Percentiles rank a stretch among this genome's conserved stretches.
phyloP scores from a whole-genome alignment of 73 alveolate species.

The Paramecium sonneborni region DNA sequence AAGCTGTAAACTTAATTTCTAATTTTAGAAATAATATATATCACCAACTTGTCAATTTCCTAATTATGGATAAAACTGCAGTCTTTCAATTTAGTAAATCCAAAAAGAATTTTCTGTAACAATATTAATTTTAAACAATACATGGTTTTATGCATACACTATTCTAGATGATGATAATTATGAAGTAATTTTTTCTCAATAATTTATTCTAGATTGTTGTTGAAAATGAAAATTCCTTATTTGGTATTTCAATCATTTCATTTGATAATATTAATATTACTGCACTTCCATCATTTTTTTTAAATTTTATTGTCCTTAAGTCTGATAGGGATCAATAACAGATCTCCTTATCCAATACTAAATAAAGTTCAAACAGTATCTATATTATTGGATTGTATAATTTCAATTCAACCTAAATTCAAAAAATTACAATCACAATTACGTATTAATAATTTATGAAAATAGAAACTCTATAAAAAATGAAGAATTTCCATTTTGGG shows the following conservation, averaged over 20 bases:
- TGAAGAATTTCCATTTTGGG: conserved; percentile 3
- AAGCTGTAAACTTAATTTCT: background rate
- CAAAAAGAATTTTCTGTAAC: background rate
- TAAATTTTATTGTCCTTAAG: background rate
- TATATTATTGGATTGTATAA: background rate
- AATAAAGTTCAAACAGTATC: background rate
- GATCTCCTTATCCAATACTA: background rate
- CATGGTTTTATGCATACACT: conserved; percentile 11
- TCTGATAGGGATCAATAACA: background rate
- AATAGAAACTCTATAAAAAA: background rate
- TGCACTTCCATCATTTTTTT: background rate
- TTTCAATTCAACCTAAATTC: background rate
- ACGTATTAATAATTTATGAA: background rate
- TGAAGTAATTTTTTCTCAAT: background rate
- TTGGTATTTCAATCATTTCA: conserved; percentile 9
- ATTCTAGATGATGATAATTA: background rate
- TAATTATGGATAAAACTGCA: background rate
- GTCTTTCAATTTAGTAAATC: background rate
- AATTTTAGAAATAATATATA: background rate
- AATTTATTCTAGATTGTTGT: background rate
- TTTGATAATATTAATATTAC: background rate
- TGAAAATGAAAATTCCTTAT: background rate
- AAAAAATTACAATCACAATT: background rate
- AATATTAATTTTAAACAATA: background rate
- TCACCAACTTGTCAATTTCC: background rate